Percentiles rank a stretch among this genome's conserved stretches.
Conservation (phyloP, 495 filamentous ascomycete genomes). For the Aspergillus hancockii region DNA sequence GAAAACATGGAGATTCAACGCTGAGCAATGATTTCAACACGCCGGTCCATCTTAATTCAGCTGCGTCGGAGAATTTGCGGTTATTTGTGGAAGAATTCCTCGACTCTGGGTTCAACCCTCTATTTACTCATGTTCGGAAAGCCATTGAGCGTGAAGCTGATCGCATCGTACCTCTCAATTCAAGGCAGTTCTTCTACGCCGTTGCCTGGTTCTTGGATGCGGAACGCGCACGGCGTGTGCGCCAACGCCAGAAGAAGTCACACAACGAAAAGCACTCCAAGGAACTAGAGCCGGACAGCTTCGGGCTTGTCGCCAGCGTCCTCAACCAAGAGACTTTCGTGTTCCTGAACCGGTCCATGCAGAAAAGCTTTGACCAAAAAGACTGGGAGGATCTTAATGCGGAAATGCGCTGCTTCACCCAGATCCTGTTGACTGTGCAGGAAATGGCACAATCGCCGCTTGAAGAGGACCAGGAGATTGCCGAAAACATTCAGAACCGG, state of each 20-base stretch:
- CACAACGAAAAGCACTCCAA: constrained; percentile 38
- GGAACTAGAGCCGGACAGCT: constrained; percentile 69
- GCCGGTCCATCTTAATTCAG: constrained; percentile 62
- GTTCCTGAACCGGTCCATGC: constrained; percentile 79
- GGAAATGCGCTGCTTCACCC: constrained; percentile 82
- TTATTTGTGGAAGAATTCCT: constrained; percentile 91
- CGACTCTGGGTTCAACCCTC: constrained; percentile 92
- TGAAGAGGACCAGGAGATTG: constrained; percentile 96
- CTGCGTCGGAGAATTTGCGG: constrained; percentile 70
- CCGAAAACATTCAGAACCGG: constrained; percentile 93
- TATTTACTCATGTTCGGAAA: constrained; percentile 82
- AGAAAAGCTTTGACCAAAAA: constrained; percentile 74
- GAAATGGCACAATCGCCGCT: constrained; percentile 84
- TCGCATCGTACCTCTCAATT: constrained; percentile 72
- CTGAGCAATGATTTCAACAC: constrained; percentile 74
- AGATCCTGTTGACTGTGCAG: constrained; percentile 83
- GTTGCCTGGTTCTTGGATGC: constrained; percentile 94
- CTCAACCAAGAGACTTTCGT: constrained; percentile 92
- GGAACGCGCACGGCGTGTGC: constrained; percentile 72
- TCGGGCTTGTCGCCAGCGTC: constrained; percentile 82
- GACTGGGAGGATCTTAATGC: constrained; percentile 84
- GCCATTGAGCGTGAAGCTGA: constrained; percentile 89
- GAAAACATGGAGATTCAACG: constrained; percentile 63
- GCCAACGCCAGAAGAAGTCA: constrained; percentile 44
- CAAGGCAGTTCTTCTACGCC: constrained; percentile 86